Base-by-base conservation (phyloP, 371 early-diverging fungal species). In the Syncephalastrum sp. region DNA sequence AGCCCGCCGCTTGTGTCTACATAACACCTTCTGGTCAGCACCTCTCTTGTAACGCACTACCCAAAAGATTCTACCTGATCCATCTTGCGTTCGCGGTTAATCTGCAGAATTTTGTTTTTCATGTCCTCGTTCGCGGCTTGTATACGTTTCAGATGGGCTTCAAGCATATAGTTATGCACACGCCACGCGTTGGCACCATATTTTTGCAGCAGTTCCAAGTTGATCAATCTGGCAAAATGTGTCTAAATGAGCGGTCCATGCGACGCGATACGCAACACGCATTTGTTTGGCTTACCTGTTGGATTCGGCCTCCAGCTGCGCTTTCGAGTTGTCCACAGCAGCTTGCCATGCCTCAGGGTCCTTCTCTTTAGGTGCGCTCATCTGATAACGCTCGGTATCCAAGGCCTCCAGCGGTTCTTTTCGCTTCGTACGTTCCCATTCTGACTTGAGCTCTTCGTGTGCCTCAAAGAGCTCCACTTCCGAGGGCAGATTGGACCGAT, bases 171-270 rank as follows among this genome's bases (percentile, higher is more conserved):
- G 61, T 92, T 92, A 60, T 90, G 85, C 19, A 91, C 64, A 65
- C 83, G 84, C 94, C 95, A 95, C 1, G 89, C 86, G 61, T 93
- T 92, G 23, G 86, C 74, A 17, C 94, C 94, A 73, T 87, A 94
- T 67, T 85, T 84, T 63, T 82, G 82, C 54, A 94, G 72, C 44
- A 95, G 71, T 64, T 92, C 95, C 56, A 95, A 64, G 60, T 94
- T 95, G 53, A 89, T 67, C 65, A 90, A 67, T 50, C 79, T 78
- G 54, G 4, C 19, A 33, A 7, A 29, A 3, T 29, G 7, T 29
- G 29, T 7, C 6, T 33, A 2, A 12, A 33, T 27, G 27, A n/a
- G 38, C 12, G 38, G 33, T 15, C 23, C n/a, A 21, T 42, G 7
- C 27, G 38, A 53, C 50, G 4, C n/a, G 50, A 7, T 15, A 29